Evolutionary conservation across 2,329 filamentous ascomycete genomes (phyloP).

Genomic region (Dactylellina sp.): DNA sequence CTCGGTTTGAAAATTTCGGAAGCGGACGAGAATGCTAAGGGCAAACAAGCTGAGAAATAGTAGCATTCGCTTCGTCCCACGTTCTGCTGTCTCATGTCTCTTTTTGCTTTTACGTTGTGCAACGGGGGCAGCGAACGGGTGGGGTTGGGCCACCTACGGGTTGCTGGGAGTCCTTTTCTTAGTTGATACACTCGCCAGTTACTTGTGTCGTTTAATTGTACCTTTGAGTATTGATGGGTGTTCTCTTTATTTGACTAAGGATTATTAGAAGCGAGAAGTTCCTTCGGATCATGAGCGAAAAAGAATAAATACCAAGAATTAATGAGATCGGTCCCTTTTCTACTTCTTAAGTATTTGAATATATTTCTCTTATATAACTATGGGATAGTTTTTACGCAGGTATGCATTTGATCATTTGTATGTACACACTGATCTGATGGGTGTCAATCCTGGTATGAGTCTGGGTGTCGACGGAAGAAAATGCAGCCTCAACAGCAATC

Average conservation of each 20-base stretch:
- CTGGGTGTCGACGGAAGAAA: background rate
- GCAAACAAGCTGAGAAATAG: conserved; percentile 33
- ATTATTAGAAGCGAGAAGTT: conserved; percentile 3
- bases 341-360: background rate
- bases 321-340: background rate
- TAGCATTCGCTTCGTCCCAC: background rate
- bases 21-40: conserved; percentile 27
- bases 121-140: conserved; percentile 3
- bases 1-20: conserved; percentile 35
- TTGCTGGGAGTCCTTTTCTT: background rate
- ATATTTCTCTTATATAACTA: too few relatives aligned
- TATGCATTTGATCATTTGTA: too few relatives aligned
- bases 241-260: conserved; percentile 1
- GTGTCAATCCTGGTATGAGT: background rate
- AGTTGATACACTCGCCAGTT: background rate
- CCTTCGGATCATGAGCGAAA: conserved; percentile 10
- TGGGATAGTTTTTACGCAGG: too few relatives aligned
- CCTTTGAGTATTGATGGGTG: background rate
- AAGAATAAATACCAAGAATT: conserved; percentile 1
- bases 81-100: background rate
- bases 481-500: background rate
- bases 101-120: conserved; percentile 17
- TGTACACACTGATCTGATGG: too few relatives aligned
- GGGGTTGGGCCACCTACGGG: background rate
- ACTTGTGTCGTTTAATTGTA: conserved; percentile 4